A percentile compares a stretch with the other conserved stretches of the same genome.
Evolutionary conservation across 176 grass and related monocot genomes (phyloP).

Genomic region (Eleusine indica): DNA sequence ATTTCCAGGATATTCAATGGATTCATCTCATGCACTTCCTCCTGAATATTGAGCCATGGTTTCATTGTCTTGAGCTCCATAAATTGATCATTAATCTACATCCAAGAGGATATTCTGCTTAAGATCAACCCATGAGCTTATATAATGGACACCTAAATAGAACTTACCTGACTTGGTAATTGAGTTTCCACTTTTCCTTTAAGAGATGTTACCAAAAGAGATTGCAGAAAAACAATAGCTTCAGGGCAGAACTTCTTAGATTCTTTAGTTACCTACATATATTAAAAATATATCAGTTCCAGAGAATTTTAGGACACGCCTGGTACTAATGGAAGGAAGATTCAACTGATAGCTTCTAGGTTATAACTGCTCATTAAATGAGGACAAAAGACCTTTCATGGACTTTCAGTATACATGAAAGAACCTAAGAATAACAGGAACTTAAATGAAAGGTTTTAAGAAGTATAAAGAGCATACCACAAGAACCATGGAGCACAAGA

Average conservation of each 20-base stretch:
- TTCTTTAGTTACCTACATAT: slow-evolving; percentile 82
- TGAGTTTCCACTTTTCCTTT: slow-evolving; percentile 53
- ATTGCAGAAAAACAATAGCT: slow-evolving; percentile 76
- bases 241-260: slow-evolving; percentile 91
- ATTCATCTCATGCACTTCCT: slow-evolving; percentile 51
- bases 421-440: background rate
- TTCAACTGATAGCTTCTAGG: background rate
- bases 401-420: slow-evolving; percentile 8
- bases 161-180: slow-evolving; percentile 55
- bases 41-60: slow-evolving; percentile 63
- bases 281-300: slow-evolving; percentile 23
- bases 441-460: slow-evolving; percentile 4
- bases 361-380: background rate
- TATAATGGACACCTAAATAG: slow-evolving; percentile 20
- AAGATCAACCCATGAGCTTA: slow-evolving; percentile 23
- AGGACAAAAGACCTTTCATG: slow-evolving; percentile 3
- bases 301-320: background rate
- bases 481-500: slow-evolving; percentile 91
- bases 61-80: slow-evolving; percentile 73
- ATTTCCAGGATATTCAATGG: slow-evolving; percentile 63
- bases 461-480: slow-evolving; percentile 52
- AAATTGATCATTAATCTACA: slow-evolving; percentile 71
- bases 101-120: slow-evolving; percentile 30
- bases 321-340: background rate
- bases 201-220: slow-evolving; percentile 71